These are phyloP conservation scores for Silybum marianum DNA, from an alignment of 129 eudicot species.

Conservation along the genomic window DNA sequence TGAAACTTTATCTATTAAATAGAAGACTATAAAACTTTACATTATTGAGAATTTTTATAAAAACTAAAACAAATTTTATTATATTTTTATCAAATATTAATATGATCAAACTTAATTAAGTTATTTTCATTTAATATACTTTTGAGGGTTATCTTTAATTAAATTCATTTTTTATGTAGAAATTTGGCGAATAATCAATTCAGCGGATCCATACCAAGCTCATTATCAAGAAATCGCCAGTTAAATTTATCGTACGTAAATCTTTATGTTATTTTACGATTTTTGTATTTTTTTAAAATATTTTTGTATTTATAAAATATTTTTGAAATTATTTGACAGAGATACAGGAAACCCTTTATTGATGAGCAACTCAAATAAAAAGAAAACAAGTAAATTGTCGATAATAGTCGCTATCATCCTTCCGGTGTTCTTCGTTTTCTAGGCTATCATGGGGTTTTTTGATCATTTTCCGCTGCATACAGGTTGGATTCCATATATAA, in stretches of 20 bases:
- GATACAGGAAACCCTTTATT: conserved; percentile 45
- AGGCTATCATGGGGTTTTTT: conserved; percentile 31
- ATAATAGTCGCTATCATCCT: conserved; percentile 43
- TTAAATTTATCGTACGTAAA: conserved; percentile 46
- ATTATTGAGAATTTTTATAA: too few species aligned
- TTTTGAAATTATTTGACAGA: conserved; percentile 22
- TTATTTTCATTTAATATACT: too few species aligned
- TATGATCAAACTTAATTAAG: too few species aligned
- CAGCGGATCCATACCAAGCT: conserved; percentile 56
- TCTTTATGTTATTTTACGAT: not conserved
- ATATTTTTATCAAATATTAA: too few species aligned
- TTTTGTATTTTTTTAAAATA: not conserved
- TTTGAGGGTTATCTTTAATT: not conserved
- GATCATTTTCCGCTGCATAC: conserved; percentile 5
- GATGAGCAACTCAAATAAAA: conserved; percentile 7
- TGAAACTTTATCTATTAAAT: too few species aligned
- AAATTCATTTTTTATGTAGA: conserved; percentile 24
- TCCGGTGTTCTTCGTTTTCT: conserved; percentile 25
- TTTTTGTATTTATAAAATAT: not conserved
- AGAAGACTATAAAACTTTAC: too few species aligned
- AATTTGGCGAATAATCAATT: conserved; percentile 61
- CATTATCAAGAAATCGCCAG: conserved; percentile 39
- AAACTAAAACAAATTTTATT: too few species aligned
- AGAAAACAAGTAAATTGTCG: conserved; percentile 17
- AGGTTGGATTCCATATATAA: conserved; percentile 14